These are phyloP conservation scores for Phoenix roebelenii DNA, from an alignment of 176 grass and related monocot species.

Conservation along the genomic window DNA sequence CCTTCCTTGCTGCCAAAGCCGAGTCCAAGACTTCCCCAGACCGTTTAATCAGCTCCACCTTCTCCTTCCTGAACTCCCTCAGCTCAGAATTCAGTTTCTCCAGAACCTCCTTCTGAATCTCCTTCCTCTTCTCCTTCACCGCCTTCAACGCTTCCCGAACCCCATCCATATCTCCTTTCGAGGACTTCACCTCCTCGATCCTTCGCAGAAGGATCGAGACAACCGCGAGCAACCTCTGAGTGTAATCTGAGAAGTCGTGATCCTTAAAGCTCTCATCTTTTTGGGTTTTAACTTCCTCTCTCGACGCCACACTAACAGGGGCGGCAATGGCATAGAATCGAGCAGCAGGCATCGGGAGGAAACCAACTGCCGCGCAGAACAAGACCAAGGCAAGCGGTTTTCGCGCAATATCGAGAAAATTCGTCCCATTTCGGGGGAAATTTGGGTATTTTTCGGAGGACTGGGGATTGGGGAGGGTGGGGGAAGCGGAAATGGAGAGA, in stretches of 20 bases:
- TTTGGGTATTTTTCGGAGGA: neutral
- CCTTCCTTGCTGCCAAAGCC: slow-evolving; percentile 11
- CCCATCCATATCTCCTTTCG: slow-evolving; percentile 7
- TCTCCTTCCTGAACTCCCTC: slow-evolving; percentile 12
- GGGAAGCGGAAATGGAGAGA: neutral
- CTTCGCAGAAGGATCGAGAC: slow-evolving; percentile 19
- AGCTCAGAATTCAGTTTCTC: slow-evolving; percentile 15
- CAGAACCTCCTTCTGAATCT: slow-evolving; percentile 20
- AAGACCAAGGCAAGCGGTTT: slow-evolving; percentile 14
- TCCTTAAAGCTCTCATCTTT: slow-evolving; percentile 3
- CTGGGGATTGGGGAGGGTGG: neutral
- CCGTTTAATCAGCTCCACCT: slow-evolving; percentile 4
- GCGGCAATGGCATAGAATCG: slow-evolving; percentile 10
- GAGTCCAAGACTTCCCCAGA: slow-evolving; percentile 7
- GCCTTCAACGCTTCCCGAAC: slow-evolving; percentile 14
- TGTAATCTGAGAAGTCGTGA: slow-evolving; percentile 15
- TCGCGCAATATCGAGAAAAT: neutral
- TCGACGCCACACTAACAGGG: neutral
- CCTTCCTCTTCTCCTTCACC: slow-evolving; percentile 17
- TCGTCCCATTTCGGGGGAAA: neutral
- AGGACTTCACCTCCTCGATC: slow-evolving; percentile 18
- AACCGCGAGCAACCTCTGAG: slow-evolving; percentile 8
- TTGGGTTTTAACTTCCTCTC: neutral
- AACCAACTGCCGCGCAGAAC: slow-evolving; percentile 16
- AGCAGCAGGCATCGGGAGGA: slow-evolving; percentile 10